phyloP scores from a whole-genome alignment of 2,329 filamentous ascomycete genomes.

The Corinectria fuckeliana region DNA sequence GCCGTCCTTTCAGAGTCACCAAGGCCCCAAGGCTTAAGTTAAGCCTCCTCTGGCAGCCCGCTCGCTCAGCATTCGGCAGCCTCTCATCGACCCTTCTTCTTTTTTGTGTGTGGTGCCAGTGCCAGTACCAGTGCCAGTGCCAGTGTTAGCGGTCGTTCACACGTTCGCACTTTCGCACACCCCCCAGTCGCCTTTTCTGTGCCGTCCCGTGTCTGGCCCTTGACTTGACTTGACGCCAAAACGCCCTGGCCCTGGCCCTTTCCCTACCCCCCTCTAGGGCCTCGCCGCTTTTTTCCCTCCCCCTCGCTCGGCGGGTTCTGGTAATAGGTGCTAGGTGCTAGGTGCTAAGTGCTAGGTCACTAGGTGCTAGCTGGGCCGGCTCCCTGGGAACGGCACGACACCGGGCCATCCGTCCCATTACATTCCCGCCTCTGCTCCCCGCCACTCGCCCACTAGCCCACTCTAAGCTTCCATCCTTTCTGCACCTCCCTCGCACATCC shows the following conservation, averaged over 20 bases:
- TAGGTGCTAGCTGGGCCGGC: constrained; percentile 39
- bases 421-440: constrained; percentile 45
- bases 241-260: constrained; percentile 12
- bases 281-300: constrained; percentile 7
- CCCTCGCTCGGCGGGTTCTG: constrained; percentile 12
- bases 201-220: constrained; percentile 16
- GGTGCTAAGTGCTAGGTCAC: constrained; percentile 3
- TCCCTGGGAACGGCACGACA: constrained; percentile 49
- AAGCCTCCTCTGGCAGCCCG: constrained; percentile 7
- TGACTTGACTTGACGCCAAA: constrained; percentile 15
- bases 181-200: constrained; percentile 11
- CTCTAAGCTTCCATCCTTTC: constrained; percentile 33
- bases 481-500: constrained; percentile 26
- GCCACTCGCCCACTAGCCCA: constrained; percentile 38
- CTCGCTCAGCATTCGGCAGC: background rate
- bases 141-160: constrained; percentile 4
- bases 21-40: background rate
- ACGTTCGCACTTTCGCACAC: background rate
- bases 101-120: too few relatives aligned
- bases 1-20: background rate
- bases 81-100: constrained; percentile 6
- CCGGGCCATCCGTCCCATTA: constrained; percentile 47
- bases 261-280: background rate
- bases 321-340: constrained; percentile 25
- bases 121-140: background rate